These are phyloP conservation scores for Botryotinia calthae DNA, from an alignment of 2,329 filamentous ascomycete species.

Conservation along the genomic window DNA sequence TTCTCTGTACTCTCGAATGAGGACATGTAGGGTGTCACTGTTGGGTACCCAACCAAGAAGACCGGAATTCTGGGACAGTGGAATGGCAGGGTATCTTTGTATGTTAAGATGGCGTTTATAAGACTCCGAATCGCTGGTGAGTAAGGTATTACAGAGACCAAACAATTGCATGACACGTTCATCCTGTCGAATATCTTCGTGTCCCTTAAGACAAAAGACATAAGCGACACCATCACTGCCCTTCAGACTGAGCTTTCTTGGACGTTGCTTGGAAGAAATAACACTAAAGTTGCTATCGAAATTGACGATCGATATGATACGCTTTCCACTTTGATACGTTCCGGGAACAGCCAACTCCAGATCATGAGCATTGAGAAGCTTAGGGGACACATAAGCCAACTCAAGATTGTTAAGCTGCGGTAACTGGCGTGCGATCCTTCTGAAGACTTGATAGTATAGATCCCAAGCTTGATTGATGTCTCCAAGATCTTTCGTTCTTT, in stretches of 20 bases:
- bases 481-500: slow-evolving; percentile 81
- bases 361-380: slow-evolving; percentile 79
- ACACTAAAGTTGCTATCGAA: slow-evolving; percentile 90
- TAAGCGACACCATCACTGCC: slow-evolving; percentile 88
- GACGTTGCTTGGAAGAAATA: slow-evolving; percentile 95
- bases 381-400: slow-evolving; percentile 94
- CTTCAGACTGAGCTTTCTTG: slow-evolving; percentile 80
- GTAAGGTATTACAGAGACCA: slow-evolving; percentile 91
- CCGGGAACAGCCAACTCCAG: slow-evolving; percentile 94
- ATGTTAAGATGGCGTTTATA: slow-evolving; percentile 98
- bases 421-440: slow-evolving; percentile 88
- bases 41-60: slow-evolving; percentile 95
- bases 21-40: slow-evolving; percentile 92
- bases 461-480: slow-evolving; percentile 99
- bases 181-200: slow-evolving; percentile 98
- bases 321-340: slow-evolving; percentile 77
- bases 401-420: slow-evolving; percentile 91
- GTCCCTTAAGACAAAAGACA: slow-evolving; percentile 92
- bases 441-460: slow-evolving; percentile 97
- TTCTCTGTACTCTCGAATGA: slow-evolving; percentile 97
- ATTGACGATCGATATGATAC: slow-evolving; percentile 79
- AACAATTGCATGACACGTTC: slow-evolving; percentile 99
- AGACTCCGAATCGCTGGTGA: slow-evolving; percentile 90
- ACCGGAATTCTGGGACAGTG: slow-evolving; percentile 92
- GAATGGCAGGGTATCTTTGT: slow-evolving; percentile 94